Conservation (phyloP, 2,329 filamentous ascomycete genomes). For the Colletotrichum sublineola region DNA sequence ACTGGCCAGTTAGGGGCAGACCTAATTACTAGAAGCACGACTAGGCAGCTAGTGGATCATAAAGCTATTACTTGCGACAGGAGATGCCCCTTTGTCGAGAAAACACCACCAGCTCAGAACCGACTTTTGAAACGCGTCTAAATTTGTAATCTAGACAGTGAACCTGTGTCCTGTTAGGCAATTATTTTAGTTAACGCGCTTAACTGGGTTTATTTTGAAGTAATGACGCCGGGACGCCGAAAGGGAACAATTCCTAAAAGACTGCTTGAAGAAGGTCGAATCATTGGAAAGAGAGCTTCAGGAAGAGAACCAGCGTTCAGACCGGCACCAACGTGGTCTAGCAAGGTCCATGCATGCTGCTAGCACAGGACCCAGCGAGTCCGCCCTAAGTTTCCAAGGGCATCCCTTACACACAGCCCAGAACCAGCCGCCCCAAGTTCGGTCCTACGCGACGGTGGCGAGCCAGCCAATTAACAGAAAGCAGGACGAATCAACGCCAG, state of each 20-base stretch:
- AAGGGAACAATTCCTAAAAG: not conserved
- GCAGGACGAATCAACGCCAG: not conserved
- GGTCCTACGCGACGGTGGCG: not conserved
- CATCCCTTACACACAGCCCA: not conserved
- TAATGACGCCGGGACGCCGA: too few relatives aligned
- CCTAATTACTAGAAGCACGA: too few relatives aligned
- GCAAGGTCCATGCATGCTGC: conserved; percentile 4
- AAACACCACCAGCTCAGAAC: too few relatives aligned
- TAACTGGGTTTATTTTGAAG: too few relatives aligned
- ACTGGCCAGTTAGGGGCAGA: too few relatives aligned
- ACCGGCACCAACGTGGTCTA: not conserved
- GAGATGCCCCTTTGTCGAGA: too few relatives aligned
- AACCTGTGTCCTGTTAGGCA: too few relatives aligned
- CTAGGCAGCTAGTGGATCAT: too few relatives aligned
- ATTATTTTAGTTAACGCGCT: too few relatives aligned
- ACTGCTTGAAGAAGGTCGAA: conserved; percentile 1
- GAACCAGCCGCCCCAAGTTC: not conserved
- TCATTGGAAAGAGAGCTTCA: not conserved
- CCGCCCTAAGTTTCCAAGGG: not conserved
- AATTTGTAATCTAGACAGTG: too few relatives aligned
- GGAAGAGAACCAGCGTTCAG: not conserved
- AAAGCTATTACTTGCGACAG: too few relatives aligned
- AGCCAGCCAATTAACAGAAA: not conserved
- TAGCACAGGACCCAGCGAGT: not conserved
- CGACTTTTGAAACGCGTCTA: too few relatives aligned